Evolutionary conservation across 116 monocot species (phyloP).

Genomic region (Iris pallida): DNA sequence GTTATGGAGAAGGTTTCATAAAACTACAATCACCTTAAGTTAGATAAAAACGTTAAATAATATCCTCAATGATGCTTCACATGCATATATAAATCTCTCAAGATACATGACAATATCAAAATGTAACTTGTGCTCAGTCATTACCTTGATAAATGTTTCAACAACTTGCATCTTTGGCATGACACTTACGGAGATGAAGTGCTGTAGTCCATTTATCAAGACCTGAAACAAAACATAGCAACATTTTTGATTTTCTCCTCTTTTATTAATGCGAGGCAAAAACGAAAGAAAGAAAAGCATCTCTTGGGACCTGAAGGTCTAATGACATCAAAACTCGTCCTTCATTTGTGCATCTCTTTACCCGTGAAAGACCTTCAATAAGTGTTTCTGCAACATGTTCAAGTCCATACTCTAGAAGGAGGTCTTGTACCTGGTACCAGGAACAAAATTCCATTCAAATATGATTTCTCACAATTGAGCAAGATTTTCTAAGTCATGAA

Average conservation of each 20-base stretch:
- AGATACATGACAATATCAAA: too few species aligned
- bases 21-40: too few species aligned
- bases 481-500: too few species aligned
- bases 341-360: slow-evolving; percentile 95
- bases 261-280: not conserved
- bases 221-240: slow-evolving; percentile 37
- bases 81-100: too few species aligned
- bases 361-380: slow-evolving; percentile 87
- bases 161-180: slow-evolving; percentile 83
- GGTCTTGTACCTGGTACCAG: slow-evolving; percentile 68
- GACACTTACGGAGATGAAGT: slow-evolving; percentile 75
- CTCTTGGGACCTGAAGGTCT: slow-evolving; percentile 78
- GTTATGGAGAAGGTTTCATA: too few species aligned
- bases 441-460: not conserved
- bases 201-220: slow-evolving; percentile 83
- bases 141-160: slow-evolving; percentile 93
- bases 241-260: not conserved
- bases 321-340: slow-evolving; percentile 94
- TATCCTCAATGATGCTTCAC: too few species aligned
- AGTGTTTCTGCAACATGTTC: slow-evolving; percentile 84
- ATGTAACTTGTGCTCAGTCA: not conserved
- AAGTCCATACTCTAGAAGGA: slow-evolving; percentile 80
- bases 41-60: too few species aligned
- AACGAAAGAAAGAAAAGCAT: not conserved
- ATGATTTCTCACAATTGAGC: too few species aligned